Evolutionary conservation across 1,284 basidiomycete genomes (phyloP), one percentile per base, ranked within the genome.

Genomic region (Mixia osmundae): DNA sequence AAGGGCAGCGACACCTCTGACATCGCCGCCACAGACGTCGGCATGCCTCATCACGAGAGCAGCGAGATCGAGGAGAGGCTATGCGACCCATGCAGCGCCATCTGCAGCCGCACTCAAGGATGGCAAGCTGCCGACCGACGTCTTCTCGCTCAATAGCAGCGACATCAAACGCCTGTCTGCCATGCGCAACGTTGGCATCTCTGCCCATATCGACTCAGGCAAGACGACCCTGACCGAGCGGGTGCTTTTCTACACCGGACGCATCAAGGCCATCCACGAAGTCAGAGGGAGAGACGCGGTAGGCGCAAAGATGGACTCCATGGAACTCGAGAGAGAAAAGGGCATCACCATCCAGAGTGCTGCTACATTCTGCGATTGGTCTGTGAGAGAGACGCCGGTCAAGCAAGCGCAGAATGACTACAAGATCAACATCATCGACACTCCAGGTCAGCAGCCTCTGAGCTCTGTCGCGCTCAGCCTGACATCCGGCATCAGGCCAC

Each of bases 171-270:
- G 57, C 28, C 44, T 60, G 30, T 37, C 49, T 8, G 49, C 55
- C 7, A 47, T 59, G 38, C 49, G 59, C 21, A 61, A 61, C 40
- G 57, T 61, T 30, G 59, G 59, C 35, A 61, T 61, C 43, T 52
- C 51, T 9, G 59, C 59, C 8, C 59, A 61, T 40, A 57, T 57
- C 41, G 55, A 95, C 59, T 94, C 82, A 5, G 91, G 91, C 28
- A 99, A 99, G 66, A 97, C 91, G 0, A 99, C 91, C 0, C 59
- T 97, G 45, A 97, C 91, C n/a, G 91, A 99, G 57, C 77, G 91
- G 25, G 73, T 95, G 40, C 61, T 97, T 34, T 97, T 74, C 60
- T 99, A 97, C 59, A 95, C 91, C 20, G 91, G 91, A 21, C 71
- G 85, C 30, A 91, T 95, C 55, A 66, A 74, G 38, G 83, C 85